Evolutionary conservation across 176 grass and related monocot species (phyloP).

Genomic region (Musa itinerans): DNA sequence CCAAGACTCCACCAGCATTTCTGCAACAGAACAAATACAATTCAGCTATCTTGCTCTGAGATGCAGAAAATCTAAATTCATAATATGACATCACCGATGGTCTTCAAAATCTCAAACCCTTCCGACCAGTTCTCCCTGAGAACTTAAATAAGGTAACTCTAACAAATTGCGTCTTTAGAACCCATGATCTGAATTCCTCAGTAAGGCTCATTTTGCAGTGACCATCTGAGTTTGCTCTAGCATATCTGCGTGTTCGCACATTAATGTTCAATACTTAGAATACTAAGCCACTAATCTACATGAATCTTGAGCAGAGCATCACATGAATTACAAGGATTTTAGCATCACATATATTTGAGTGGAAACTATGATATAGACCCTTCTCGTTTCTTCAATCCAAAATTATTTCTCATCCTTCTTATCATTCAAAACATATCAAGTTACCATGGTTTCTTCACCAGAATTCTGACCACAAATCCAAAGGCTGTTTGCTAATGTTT

Average conservation of each 20-base stretch:
- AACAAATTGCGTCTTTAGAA: conserved; percentile 31
- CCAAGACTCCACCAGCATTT: conserved; percentile 57
- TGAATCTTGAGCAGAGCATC: conserved; percentile 25
- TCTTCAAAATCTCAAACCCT: conserved; percentile 34
- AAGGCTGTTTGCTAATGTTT: neutral
- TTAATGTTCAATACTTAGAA: conserved; percentile 69
- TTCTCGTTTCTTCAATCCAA: too few species aligned
- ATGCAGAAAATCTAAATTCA: conserved; percentile 40
- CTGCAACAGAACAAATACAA: conserved; percentile 80
- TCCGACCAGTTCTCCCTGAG: conserved; percentile 17
- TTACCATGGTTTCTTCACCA: neutral
- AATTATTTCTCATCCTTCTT: too few species aligned
- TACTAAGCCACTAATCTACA: conserved; percentile 12
- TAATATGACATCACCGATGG: conserved; percentile 29
- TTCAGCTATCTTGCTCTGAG: conserved; percentile 49
- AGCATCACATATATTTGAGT: neutral
- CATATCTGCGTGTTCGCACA: conserved; percentile 68
- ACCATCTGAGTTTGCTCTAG: conserved; percentile 64
- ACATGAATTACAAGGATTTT: conserved; percentile 16
- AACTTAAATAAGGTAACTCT: conserved; percentile 34
- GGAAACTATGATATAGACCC: too few species aligned
- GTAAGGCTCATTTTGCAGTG: conserved; percentile 51
- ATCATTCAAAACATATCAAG: neutral
- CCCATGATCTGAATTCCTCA: conserved; percentile 57
- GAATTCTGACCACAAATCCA: neutral